Evolutionary conservation across 441 rosid species (phyloP), one percentile per base, ranked within the genome.

Genomic region (Sinapis alba): DNA sequence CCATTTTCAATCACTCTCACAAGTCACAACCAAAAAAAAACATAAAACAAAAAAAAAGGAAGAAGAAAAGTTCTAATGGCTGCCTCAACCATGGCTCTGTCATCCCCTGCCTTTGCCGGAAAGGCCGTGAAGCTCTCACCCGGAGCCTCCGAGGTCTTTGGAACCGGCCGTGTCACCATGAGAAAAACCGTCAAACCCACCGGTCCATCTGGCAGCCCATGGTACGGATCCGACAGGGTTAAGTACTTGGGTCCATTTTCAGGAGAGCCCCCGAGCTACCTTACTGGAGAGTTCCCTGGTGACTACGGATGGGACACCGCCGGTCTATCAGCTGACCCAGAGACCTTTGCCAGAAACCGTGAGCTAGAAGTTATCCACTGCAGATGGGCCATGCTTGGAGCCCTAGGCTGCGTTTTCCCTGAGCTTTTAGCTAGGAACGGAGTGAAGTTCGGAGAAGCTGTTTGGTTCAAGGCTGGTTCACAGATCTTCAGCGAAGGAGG

Each of bases 271-370:
- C 93, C 92, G 2, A 73, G 83, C 77, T 90, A 90, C 83, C 83
- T 90, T 59, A 90, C 96, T 0, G 89, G 93, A 0, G 90, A 87
- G 68, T 87, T 91, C 82, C 91, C 94, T 0, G 92, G 94, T 0
- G 92, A 91, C 83, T 91, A 89, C 20, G 94, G 94, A 3, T 91
- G 94, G 97, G 94, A 91, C 89, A 89, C 97, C 0, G 94, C 94
- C 0, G 97, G 97, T 10, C 87, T 91, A 54, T 91, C 94, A 0
- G 94, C 97, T 5, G 94, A 91, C 73, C 97, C 92, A 0, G 94
- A 87, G 77, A 91, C 97, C 66, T 91, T 91, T 2, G 94, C 92
- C 11, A 89, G 79, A 84, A 91, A 91, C 86, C 87, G 94, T 32
- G 97, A 91, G 84, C 88, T 91, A 1, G 94, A 91, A 73, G 97